Evolutionary conservation across 306 rosid species (phyloP), one percentile per base, ranked within the genome.

Genomic region (Glycine tomentella): DNA sequence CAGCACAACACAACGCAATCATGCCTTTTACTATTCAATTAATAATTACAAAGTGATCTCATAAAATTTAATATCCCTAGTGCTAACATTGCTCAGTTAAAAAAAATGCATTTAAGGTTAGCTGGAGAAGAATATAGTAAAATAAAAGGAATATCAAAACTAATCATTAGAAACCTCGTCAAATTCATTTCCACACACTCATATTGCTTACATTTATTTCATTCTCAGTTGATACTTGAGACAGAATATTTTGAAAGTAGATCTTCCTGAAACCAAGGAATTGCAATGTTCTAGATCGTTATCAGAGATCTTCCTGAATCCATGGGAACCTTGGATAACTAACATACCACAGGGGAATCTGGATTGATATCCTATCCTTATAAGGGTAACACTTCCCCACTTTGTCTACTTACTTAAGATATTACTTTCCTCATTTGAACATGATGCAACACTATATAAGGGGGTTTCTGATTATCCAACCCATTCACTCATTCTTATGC

Each of bases 21-120:
- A 81, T 72, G 81, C 86, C 56, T 77, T 50, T 75, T 61, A 72
- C 64, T 76, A 66, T 58, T 58, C 46, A 76, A 80, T 59, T 48
- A 59, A 49, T 49, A 56, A 17, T 51, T 50, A 51, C 62, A 50
- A 36, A 74, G 72, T 25, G 40, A 15, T 14, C 53, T 13, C 68
- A 62, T 44, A 64, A 75, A 44, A 11, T n/a, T 79, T 75, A 49
- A 57, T 56, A 59, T 46, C 57, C 59, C 51, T 17, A 78, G 63
- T 40, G 68, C 44, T 8, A 33, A 33, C 55, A 66, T 63, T 38
- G 44, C 11, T 48, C 15, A 44, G 9, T 13, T 6, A 7, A 42
- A 42, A 10, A 25, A 59, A 51, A 57, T 20, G 38, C 36, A 56
- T 75, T 61, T 9, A 69, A 13, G 44, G 55, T 40, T 48, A 55